Evolutionary conservation across 1,284 basidiomycete species (phyloP).

Genomic region (Cryptococcus sp.): DNA sequence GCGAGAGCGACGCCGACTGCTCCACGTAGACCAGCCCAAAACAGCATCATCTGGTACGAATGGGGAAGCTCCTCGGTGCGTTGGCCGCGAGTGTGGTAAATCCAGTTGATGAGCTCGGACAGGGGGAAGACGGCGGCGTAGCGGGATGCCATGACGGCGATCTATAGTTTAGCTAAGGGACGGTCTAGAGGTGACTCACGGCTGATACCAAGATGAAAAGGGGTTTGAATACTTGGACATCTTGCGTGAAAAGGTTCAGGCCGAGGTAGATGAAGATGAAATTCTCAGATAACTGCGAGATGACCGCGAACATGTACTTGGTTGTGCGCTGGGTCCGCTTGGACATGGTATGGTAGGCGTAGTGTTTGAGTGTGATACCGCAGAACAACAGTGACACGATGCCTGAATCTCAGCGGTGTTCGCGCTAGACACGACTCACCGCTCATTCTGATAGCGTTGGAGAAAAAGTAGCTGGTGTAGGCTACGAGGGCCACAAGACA

Average conservation of each 20-base stretch:
- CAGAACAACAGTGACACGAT: conserved; percentile 98
- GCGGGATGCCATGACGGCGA: conserved; percentile 90
- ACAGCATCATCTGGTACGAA: conserved; percentile 97
- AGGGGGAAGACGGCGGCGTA: conserved; percentile 96
- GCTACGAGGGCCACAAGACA: conserved; percentile 92
- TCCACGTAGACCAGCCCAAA: conserved; percentile 96
- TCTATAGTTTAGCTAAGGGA: conserved; percentile 41
- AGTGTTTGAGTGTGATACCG: conserved; percentile 98
- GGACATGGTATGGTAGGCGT: conserved; percentile 99
- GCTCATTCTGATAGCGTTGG: conserved; percentile 89
- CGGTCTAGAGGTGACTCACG: conserved; percentile 39
- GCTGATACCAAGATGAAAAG: conserved; percentile 89
- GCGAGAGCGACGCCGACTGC: conserved; percentile 97
- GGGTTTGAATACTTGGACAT: conserved; percentile 88
- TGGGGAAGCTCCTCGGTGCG: conserved; percentile 85
- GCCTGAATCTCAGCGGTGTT: conserved; percentile 50
- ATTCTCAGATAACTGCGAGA: conserved; percentile 94
- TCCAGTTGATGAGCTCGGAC: conserved; percentile 89
- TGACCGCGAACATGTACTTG: conserved; percentile 91
- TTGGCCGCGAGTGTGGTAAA: conserved; percentile 81
- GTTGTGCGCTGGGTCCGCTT: conserved; percentile 88
- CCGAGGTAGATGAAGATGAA: conserved; percentile 99
- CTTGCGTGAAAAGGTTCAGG: conserved; percentile 88
- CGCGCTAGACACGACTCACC: conserved; percentile 52
- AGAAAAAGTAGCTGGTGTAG: conserved; percentile 99